Base-by-base conservation (phyloP, 1,284 basidiomycete species). In the Phellinidium pouzarii region DNA sequence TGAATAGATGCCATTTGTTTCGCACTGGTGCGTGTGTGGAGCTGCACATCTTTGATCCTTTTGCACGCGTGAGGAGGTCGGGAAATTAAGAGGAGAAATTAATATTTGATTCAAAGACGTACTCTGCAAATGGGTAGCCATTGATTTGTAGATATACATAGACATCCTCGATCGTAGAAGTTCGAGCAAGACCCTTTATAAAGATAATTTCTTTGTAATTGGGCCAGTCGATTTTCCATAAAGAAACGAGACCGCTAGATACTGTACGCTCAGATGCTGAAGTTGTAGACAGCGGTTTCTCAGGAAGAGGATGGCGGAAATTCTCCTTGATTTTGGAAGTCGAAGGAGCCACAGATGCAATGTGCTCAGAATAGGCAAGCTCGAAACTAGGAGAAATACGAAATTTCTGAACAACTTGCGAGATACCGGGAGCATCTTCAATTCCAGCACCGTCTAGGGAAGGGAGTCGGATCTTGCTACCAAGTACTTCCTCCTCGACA, bases 81-180 rank as follows among this genome's bases (percentile, higher is more conserved):
- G n/a, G n/a, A n/a, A n/a, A n/a, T n/a, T n/a, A n/a, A n/a, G n/a
- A n/a, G n/a, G n/a, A n/a, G 7, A 12, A 31, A 31, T 7, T 31
- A 31, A 31, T 6, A 7, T 31, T 31, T 31, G 29, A 6, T 6
- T 12, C 29, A 31, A 31, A 12, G 37, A 17, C 9, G 17, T 36
- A 46, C 44, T 29, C 34, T 31, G n/a, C 29, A n/a, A 46, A 46
- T n/a, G 44, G 27, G 17, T 34, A 17, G 34, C 44, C 44, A 34
- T 34, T 19, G 11, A 1, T 46, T 26, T 19, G 14, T n/a, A 46
- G 14, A 17, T 34, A 46, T 11, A 9, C 27, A 46, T 46, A 46
- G 8, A 46, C 27, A 23, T 34, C 27, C 17, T 46, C 44, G 19
- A 46, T 9, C 11, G 17, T 29, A 11, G 44, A 34, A 19, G 26